Evolutionary conservation across 371 early-diverging fungal species (phyloP).

Genomic region (Mucor sp.): DNA sequence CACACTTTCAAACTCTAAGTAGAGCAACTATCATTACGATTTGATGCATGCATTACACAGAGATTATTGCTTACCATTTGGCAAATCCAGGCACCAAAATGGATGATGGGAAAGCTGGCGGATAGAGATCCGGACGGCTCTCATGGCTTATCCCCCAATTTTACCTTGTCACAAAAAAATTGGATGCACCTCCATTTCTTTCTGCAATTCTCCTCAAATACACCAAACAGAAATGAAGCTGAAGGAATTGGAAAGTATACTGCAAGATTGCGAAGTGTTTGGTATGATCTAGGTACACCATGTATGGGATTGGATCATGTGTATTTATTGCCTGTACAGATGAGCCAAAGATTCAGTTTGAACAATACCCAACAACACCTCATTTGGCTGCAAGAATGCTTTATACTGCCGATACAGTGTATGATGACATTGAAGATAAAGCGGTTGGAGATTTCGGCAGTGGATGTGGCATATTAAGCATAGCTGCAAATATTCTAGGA

Average conservation of each 20-base stretch:
- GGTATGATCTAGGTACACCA: conserved; percentile 26
- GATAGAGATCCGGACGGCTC: not conserved
- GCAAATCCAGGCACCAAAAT: not conserved
- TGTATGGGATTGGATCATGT: not conserved
- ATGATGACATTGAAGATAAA: conserved; percentile 77
- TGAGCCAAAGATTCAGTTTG: conserved; percentile 79
- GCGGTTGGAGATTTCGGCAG: conserved; percentile 81
- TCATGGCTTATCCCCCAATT: not conserved
- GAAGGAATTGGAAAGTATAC: conserved; percentile 73
- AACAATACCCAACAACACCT: conserved; percentile 87
- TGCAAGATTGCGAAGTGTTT: conserved; percentile 76
- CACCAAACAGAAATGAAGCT: conserved; percentile 59
- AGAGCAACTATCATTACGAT: conserved; percentile 1
- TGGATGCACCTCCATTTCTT: not conserved
- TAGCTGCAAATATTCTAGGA: conserved; percentile 65
- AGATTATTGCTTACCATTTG: not conserved
- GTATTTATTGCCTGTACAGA: conserved; percentile 24
- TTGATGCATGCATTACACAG: not conserved
- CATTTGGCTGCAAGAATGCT: conserved; percentile 84
- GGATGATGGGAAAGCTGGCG: not conserved
- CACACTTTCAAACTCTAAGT: not conserved
- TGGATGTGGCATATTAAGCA: conserved; percentile 80
- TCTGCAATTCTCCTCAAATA: not conserved
- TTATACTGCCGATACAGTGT: conserved; percentile 78
- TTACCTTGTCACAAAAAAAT: not conserved